These are phyloP conservation scores for Talaromyces pinophilus DNA, from an alignment of 2,329 filamentous ascomycete species.

Conservation along the genomic window DNA sequence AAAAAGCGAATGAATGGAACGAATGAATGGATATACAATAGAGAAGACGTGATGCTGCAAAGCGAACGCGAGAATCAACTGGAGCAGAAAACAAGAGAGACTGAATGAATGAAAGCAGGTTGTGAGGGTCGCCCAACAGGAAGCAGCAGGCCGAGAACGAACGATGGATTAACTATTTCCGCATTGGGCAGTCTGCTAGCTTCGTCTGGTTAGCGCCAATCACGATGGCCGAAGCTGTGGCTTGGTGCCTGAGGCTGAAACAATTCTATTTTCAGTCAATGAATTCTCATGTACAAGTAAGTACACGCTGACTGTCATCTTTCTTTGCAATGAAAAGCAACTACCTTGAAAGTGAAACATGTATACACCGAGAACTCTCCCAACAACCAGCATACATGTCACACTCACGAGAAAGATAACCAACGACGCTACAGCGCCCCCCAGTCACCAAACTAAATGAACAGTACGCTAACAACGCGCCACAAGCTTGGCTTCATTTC, in stretches of 20 bases:
- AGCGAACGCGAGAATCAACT: neutral
- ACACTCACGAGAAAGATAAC: neutral
- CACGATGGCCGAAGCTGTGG: neutral
- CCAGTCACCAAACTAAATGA: neutral
- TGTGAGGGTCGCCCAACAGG: neutral
- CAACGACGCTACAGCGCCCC: neutral
- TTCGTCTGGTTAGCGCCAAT: neutral
- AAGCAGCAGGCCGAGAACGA: constrained; percentile 19
- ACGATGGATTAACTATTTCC: constrained; percentile 2
- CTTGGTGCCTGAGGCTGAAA: constrained; percentile 15
- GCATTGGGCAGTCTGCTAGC: constrained; percentile 3
- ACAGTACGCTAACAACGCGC: neutral
- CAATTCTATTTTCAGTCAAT: neutral
- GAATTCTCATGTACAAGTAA: neutral
- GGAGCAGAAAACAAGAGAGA: neutral
- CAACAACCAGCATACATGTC: neutral
- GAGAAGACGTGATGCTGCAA: neutral
- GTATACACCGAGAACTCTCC: neutral
- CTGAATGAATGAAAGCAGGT: constrained; percentile 6
- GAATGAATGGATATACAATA: neutral
- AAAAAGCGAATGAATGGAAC: constrained; percentile 10
- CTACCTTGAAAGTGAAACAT: neutral
- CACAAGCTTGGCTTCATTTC: constrained; percentile 17
- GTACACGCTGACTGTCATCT: neutral
- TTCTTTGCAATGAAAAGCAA: neutral